Conservation (phyloP, 2,329 filamentous ascomycete species). For the Microcyclosporella mali region DNA sequence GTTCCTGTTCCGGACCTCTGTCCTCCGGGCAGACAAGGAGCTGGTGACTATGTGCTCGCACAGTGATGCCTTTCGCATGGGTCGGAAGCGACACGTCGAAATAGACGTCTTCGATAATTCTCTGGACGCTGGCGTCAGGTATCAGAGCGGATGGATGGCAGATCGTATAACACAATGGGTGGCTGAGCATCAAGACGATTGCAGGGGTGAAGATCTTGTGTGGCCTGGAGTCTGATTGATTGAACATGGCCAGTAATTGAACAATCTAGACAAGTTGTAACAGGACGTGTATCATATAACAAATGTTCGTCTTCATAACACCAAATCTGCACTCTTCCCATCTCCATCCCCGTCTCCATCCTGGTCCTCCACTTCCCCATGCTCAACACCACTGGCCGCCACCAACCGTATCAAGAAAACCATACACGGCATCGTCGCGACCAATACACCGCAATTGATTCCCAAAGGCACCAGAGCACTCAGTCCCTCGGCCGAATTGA, state of each 20-base stretch:
- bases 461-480: constrained; percentile 12
- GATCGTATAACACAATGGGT: constrained; percentile 11
- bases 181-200: neutral
- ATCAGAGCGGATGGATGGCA: constrained; percentile 17
- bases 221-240: neutral
- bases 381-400: constrained; percentile 1
- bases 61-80: constrained; percentile 18
- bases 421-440: constrained; percentile 16
- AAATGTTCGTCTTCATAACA: no score
- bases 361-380: neutral
- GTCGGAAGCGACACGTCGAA: constrained; percentile 6
- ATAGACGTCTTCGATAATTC: constrained; percentile 1
- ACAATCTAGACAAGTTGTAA: no score
- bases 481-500: constrained; percentile 12
- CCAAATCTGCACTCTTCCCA: no score
- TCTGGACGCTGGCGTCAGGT: neutral
- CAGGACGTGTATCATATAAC: no score
- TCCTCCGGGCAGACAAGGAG: neutral
- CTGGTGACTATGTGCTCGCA: constrained; percentile 15
- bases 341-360: no score
- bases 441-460: constrained; percentile 16
- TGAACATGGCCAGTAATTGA: no score
- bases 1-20: constrained; percentile 9
- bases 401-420: constrained; percentile 16
- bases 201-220: neutral